phyloP scores from a whole-genome alignment of 2,329 filamentous ascomycete genomes.

The Pleoardoris graminearum region DNA sequence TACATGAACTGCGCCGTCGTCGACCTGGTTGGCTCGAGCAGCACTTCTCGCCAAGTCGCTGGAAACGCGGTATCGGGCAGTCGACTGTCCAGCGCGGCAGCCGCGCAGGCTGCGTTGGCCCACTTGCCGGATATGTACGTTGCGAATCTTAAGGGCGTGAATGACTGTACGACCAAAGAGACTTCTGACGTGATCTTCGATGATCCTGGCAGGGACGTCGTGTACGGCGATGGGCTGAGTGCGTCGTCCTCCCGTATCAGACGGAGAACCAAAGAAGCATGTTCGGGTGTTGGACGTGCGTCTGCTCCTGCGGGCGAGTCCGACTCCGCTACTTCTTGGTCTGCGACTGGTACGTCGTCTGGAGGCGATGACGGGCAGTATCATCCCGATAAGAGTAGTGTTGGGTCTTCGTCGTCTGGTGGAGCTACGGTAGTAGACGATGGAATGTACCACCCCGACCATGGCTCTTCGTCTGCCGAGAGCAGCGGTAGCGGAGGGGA shows the following conservation, averaged over 20 bases:
- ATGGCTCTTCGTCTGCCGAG: neutral
- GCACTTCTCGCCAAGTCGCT: constrained; percentile 46
- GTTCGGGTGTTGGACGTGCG: constrained; percentile 24
- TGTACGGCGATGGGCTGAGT: constrained; percentile 42
- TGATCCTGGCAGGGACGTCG: constrained; percentile 46
- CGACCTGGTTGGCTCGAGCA: constrained; percentile 63
- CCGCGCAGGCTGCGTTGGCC: constrained; percentile 29
- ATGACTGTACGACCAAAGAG: constrained; percentile 46
- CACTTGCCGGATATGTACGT: constrained; percentile 49
- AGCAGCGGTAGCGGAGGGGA: neutral
- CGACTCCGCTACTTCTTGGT: constrained; percentile 4
- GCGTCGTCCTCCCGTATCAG: constrained; percentile 12
- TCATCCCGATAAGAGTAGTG: neutral
- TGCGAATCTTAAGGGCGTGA: constrained; percentile 49
- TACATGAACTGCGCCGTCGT: constrained; percentile 85
- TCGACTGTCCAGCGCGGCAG: constrained; percentile 13
- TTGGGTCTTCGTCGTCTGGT: neutral
- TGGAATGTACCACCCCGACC: neutral
- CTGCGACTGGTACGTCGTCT: constrained; percentile 1
- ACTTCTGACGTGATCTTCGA: constrained; percentile 47
- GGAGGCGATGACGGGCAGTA: constrained; percentile 4
- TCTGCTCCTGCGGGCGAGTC: constrained; percentile 15
- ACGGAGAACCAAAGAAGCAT: constrained; percentile 18
- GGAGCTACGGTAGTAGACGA: neutral
- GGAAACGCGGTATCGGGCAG: neutral